Evolutionary conservation across 2,329 filamentous ascomycete genomes (phyloP), one percentile per base, ranked within the genome.

Genomic region (Hypoxylon sp.): DNA sequence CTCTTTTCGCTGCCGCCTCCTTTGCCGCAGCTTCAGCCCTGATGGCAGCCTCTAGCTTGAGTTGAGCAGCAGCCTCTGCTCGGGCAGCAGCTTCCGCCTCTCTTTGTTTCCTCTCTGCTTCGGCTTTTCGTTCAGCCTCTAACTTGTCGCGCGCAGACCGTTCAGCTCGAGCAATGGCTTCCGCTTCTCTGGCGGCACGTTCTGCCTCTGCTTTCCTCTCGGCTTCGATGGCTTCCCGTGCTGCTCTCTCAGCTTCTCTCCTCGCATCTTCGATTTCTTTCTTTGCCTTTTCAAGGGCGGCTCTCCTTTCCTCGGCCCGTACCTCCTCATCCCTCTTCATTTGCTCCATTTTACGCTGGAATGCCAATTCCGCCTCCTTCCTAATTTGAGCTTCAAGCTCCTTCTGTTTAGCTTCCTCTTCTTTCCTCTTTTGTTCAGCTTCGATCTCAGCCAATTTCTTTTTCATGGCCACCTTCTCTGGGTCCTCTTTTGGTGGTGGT

Each of bases 401-500:
- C 3, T 78, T 79, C 62, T 82, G 80, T 72, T 79, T 82, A 35
- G 83, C 81, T 8, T 80, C 82, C 10, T 82, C 83, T 57, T 84
- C 84, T 66, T 80, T 81, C 68, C 79, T 80, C 31, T 82, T 83
- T 62, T 84, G 79, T 31, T 82, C 82, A 3, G 78, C 80, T 68
- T 87, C 83, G 47, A 87, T 81, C 8, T 80, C 79, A 11, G 84
- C 82, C 15, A 92, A 79, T 72, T 91, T 85, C 68, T 87, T 84
- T 68, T 90, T 85, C 62, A 91, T 84, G n/a, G 82, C 82, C 68
- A 91, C 82, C 73, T 88, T 88, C 62, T 91, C 86, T 1, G 86
- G 83, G 58, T 91, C 87, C 37, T 68, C 65, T 17, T 70, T 70
- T 6, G 65, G 65, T 31, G 68, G 65, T 27, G 61, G 44, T 4